phyloP scores from a whole-genome alignment of 495 filamentous ascomycete genomes.

The Baudoinia panamericana region DNA sequence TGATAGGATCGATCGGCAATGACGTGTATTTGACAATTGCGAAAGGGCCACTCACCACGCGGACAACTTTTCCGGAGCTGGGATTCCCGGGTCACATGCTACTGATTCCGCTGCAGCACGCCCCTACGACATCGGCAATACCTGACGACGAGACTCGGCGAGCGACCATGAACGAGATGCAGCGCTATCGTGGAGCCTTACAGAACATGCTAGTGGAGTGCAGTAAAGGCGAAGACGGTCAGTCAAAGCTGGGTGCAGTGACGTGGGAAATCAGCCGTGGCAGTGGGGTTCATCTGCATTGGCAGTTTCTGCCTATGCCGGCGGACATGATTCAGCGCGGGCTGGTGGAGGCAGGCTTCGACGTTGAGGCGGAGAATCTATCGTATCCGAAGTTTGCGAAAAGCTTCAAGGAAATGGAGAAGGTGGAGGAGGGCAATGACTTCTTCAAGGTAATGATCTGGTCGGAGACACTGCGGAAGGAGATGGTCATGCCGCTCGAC shows the following conservation, averaged over 20 bases:
- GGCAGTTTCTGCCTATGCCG: constrained; percentile 83
- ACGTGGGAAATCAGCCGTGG: constrained; percentile 80
- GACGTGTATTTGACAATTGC: constrained; percentile 81
- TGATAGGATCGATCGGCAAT: constrained; percentile 73
- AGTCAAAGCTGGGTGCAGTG: constrained; percentile 51
- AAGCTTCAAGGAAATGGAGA: constrained; percentile 19
- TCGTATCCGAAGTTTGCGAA: constrained; percentile 44
- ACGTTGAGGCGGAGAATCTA: constrained; percentile 67
- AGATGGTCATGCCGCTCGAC: constrained; percentile 40
- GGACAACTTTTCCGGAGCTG: constrained; percentile 51
- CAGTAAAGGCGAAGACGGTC: constrained; percentile 22
- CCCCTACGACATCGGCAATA: constrained; percentile 51
- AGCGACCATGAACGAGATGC: constrained; percentile 64
- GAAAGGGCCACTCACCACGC: constrained; percentile 71
- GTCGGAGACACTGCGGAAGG: constrained; percentile 34
- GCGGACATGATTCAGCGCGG: constrained; percentile 47
- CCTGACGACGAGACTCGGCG: constrained; percentile 40
- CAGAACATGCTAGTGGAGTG: constrained; percentile 51
- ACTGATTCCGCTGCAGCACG: constrained; percentile 75
- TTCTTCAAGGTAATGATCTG: constrained; percentile 82
- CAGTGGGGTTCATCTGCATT: constrained; percentile 73
- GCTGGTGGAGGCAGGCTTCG: constrained; percentile 70
- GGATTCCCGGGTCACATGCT: constrained; percentile 77
- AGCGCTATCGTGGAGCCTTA: constrained; percentile 54
- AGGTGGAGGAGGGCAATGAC: constrained; percentile 45